Evolutionary conservation across 768 basidiomycete species (phyloP).

Genomic region (Tulasnella calospora): DNA sequence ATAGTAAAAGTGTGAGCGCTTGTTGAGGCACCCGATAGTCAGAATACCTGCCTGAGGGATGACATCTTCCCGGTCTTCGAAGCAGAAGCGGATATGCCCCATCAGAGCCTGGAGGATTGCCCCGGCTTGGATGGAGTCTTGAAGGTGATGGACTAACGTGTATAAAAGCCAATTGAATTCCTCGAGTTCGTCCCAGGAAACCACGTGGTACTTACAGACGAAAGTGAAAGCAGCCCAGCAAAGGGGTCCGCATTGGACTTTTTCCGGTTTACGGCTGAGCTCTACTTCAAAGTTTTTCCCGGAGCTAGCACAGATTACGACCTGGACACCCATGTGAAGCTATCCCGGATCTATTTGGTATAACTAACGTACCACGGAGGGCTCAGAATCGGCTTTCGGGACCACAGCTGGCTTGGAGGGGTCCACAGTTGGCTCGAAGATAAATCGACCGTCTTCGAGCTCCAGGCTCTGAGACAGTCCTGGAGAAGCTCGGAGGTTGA

Average conservation of each 20-base stretch:
- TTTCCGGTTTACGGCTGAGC: not conserved
- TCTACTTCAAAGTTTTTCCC: not conserved
- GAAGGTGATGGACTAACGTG: not conserved
- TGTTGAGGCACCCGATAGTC: not conserved
- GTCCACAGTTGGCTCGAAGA: not conserved
- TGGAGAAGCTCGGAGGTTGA: not conserved
- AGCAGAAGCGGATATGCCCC: not conserved
- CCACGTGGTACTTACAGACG: not conserved
- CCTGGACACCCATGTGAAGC: not conserved
- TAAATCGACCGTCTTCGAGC: not conserved
- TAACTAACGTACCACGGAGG: not conserved
- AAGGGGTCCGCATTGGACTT: not conserved
- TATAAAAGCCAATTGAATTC: no score
- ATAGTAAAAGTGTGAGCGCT: not conserved
- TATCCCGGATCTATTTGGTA: not conserved
- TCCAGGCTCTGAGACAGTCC: not conserved
- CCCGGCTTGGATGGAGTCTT: not conserved
- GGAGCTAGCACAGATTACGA: not conserved
- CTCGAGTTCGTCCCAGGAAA: no score
- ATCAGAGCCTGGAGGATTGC: not conserved
- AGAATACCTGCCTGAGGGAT: not conserved
- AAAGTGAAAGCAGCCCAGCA: not conserved
- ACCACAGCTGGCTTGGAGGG: no score
- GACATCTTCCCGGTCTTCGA: not conserved
- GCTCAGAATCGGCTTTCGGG: not conserved